These are phyloP conservation scores for Vitellaria paradoxa DNA, from an alignment of 179 eudicot genomes.

Conservation along the genomic window DNA sequence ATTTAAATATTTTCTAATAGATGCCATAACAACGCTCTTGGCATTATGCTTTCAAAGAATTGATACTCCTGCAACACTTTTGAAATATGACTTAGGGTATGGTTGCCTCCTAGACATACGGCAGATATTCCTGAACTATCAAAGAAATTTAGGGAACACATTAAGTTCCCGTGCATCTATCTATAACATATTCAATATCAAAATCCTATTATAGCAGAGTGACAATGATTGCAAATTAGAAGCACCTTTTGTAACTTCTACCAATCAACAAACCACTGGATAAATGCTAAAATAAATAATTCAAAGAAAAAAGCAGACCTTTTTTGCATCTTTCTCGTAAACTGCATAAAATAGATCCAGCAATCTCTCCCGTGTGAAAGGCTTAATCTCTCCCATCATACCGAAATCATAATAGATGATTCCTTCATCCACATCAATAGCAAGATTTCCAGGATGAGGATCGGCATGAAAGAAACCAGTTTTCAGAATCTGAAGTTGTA, in stretches of 20 bases:
- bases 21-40: too few relatives aligned
- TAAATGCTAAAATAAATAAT: neutral
- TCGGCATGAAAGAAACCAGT: slow-evolving; percentile 99
- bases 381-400: slow-evolving; percentile 99
- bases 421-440: slow-evolving; percentile 91
- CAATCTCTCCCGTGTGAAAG: slow-evolving; percentile 83
- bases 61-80: too few relatives aligned
- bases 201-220: neutral
- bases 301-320: slow-evolving; percentile 42
- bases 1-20: too few relatives aligned
- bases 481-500: slow-evolving; percentile 64
- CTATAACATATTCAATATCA: neutral
- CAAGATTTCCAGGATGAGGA: slow-evolving; percentile 99
- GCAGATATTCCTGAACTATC: neutral
- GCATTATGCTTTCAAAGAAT: too few relatives aligned
- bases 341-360: slow-evolving; percentile 86
- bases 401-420: slow-evolving; percentile 98
- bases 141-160: neutral
- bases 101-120: neutral
- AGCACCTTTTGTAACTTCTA: neutral
- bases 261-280: neutral
- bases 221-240: neutral
- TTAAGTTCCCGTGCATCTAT: too few relatives aligned
- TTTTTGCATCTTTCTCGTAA: slow-evolving; percentile 90
- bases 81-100: neutral